Conservation (phyloP, 2,329 filamentous ascomycete genomes). For the Ophiostoma sp. region DNA sequence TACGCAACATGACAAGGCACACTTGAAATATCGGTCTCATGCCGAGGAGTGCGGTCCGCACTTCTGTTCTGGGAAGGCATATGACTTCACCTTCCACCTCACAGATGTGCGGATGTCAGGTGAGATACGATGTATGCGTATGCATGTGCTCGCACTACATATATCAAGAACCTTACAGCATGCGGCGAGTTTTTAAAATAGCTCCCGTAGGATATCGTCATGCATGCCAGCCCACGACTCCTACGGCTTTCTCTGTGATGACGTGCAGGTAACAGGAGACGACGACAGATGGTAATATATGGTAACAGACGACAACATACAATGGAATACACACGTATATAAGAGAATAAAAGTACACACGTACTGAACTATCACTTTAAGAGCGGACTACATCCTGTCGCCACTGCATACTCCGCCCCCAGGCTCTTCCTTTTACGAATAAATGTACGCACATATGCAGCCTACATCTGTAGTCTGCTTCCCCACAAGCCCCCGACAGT, state of each 20-base stretch:
- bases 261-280: background rate
- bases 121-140: background rate
- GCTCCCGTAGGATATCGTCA: background rate
- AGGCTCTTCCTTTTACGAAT: constrained; percentile 4
- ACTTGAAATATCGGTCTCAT: too few species aligned
- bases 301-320: background rate
- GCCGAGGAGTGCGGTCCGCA: too few species aligned
- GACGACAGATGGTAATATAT: background rate
- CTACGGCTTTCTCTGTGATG: background rate
- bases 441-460: background rate
- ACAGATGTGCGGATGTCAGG: background rate
- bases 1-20: too few species aligned
- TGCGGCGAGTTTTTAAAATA: background rate
- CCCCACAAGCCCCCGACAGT: constrained; percentile 3
- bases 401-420: background rate
- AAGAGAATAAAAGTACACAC: background rate
- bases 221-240: constrained; percentile 1
- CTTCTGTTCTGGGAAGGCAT: too few species aligned
- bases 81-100: background rate
- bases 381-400: background rate
- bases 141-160: background rate
- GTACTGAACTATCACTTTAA: background rate
- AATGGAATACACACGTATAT: background rate
- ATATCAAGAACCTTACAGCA: background rate
- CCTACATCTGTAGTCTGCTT: background rate